Evolutionary conservation across 768 basidiomycete species (phyloP), one percentile per base, ranked within the genome.

Genomic region (Mycena latifolia): DNA sequence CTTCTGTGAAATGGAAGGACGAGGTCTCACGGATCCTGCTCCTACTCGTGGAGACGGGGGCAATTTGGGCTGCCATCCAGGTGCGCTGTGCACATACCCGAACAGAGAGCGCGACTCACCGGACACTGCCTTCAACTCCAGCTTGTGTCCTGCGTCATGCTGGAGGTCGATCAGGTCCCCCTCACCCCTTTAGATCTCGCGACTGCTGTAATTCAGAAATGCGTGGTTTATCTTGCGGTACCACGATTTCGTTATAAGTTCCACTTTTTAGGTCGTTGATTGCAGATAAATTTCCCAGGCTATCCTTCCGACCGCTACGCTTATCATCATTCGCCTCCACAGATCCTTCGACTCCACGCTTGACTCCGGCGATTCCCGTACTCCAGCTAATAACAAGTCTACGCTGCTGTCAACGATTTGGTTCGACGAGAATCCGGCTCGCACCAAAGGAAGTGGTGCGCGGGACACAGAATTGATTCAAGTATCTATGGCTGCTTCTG

Each of bases 291-390:
- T 39, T n/a, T 11, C 53, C 15, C 58, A 72, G 68, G 66, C 71
- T 18, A 65, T 74, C n/a, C 61, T 67, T 27, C 66, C 66, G 5
- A 67, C 66, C 18, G 55, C 51, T 22, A 67, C 66, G 25, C n/a
- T 67, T 37, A 58, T 67, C 31, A 62, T 67, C 48, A 55, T 57
- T 5, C 66, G 61, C 33, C 31, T 37, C 24, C 57, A 59, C 15
- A 31, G 46, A 47, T 43, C 47, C 46, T 47, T 27, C 57, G 47
- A 59, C 6, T 39, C 37, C 37, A 39, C 37, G 37, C 8, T 39
- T 9, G 17, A 18, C 15, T 17, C 15, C 15, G 15, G 17, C 37
- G 37, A 9, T 12, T 4, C 15, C 37, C 14, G 15, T 9, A 39
- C 37, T 5, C 37, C 37, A 17, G 37, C 7, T 39, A 5, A 5